Percentiles rank a stretch among this genome's conserved stretches.
Evolutionary conservation across 768 basidiomycete genomes (phyloP).

Genomic region (Gyrodon lividus): DNA sequence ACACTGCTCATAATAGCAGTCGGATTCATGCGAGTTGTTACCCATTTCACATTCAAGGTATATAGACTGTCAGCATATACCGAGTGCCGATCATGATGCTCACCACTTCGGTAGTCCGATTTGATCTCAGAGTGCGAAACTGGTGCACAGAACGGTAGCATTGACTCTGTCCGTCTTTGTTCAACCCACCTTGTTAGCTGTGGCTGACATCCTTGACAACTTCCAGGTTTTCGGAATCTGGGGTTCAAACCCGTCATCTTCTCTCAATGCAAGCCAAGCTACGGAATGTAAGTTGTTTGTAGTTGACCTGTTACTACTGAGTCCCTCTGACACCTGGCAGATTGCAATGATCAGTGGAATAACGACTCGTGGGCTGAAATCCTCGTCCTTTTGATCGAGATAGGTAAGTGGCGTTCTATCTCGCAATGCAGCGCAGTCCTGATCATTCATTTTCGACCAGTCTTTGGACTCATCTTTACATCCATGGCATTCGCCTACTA

Average conservation of each 20-base stretch:
- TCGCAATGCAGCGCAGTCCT: background rate
- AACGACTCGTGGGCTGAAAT: constrained; percentile 71
- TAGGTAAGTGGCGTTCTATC: constrained; percentile 42
- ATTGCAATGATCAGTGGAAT: constrained; percentile 59
- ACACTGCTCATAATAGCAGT: constrained; percentile 50
- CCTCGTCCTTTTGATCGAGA: constrained; percentile 55
- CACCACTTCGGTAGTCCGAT: constrained; percentile 41
- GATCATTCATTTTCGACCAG: constrained; percentile 32
- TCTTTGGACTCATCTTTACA: constrained; percentile 61
- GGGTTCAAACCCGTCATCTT: constrained; percentile 40
- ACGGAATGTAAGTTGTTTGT: constrained; percentile 39
- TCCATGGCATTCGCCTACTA: constrained; percentile 67
- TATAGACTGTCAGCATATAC: constrained; percentile 1
- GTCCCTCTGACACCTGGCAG: constrained; percentile 37
- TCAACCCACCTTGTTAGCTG: background rate
- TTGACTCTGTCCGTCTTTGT: constrained; percentile 32
- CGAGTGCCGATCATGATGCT: background rate
- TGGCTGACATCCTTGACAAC: constrained; percentile 23
- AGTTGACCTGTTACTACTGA: background rate
- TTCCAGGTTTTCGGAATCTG: constrained; percentile 51
- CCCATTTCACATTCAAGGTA: constrained; percentile 72
- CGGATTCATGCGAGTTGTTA: constrained; percentile 53
- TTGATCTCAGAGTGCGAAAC: constrained; percentile 56
- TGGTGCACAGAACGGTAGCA: constrained; percentile 34
- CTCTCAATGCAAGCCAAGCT: constrained; percentile 41